Percentiles rank a stretch among this genome's conserved stretches.
Evolutionary conservation across 2,329 filamentous ascomycete species (phyloP).

Genomic region (Sporothrix variecibatus): DNA sequence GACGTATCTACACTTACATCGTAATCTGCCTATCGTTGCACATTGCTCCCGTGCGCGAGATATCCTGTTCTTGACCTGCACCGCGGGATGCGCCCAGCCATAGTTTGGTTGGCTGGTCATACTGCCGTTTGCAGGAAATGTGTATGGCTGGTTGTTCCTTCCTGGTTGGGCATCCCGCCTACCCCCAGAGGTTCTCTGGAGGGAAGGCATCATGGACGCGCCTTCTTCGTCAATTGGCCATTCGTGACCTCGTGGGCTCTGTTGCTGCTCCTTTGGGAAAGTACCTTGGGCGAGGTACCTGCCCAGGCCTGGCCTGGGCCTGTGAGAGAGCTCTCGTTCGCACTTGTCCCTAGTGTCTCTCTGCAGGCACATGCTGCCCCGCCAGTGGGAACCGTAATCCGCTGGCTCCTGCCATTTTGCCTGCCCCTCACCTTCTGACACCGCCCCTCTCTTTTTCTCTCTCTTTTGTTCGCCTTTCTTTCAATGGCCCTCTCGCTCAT

Average conservation of each 20-base stretch:
- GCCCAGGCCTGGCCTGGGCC: not conserved
- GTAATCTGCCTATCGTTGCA: not conserved
- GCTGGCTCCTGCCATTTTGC: conserved; percentile 2
- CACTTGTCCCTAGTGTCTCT: not conserved
- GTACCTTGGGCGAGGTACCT: conserved; percentile 2
- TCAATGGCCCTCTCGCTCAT: conserved; percentile 3
- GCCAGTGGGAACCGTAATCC: conserved; percentile 22
- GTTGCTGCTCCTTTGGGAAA: not conserved
- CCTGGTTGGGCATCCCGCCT: conserved; percentile 9
- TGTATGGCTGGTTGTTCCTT: conserved; percentile 13
- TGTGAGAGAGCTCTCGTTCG: not conserved
- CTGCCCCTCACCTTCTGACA: conserved; percentile 15
- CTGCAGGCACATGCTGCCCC: conserved; percentile 15
- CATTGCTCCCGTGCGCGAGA: not conserved
- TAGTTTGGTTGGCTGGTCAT: not conserved
- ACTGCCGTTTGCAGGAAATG: not conserved
- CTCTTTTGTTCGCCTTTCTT: not conserved
- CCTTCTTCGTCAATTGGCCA: not conserved
- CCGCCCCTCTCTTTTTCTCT: not conserved
- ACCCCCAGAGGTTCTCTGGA: not conserved
- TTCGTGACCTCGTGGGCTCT: not conserved
- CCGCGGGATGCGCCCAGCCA: not conserved
- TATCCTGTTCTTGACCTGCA: not conserved
- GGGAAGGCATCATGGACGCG: not conserved
- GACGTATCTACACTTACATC: not conserved